Conservation (phyloP, 495 filamentous ascomycete species). For the Xylaria intraflava region DNA sequence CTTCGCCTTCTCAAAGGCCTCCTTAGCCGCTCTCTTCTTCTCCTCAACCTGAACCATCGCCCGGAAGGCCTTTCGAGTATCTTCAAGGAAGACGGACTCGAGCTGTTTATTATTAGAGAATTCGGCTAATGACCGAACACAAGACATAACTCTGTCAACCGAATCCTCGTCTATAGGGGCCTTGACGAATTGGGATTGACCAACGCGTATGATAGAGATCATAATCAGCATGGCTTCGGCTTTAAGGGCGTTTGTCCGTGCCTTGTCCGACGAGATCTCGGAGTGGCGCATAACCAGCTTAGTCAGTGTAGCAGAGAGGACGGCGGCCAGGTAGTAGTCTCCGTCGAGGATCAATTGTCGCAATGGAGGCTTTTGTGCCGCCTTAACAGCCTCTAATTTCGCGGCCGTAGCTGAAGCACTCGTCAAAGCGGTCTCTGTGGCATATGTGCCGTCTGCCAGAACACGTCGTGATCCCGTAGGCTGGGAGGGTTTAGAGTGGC, state of each 20-base stretch:
- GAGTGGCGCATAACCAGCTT: constrained; percentile 98
- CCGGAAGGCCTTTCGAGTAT: constrained; percentile 92
- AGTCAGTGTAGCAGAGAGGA: constrained; percentile 88
- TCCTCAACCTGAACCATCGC: constrained; percentile 98
- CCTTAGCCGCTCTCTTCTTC: constrained; percentile 90
- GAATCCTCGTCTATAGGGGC: constrained; percentile 97
- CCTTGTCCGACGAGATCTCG: constrained; percentile 79
- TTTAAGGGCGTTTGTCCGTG: constrained; percentile 86
- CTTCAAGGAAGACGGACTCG: constrained; percentile 88
- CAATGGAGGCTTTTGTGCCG: constrained; percentile 91
- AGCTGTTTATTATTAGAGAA: constrained; percentile 84
- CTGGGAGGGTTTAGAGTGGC: constrained; percentile 65
- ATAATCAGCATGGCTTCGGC: constrained; percentile 99
- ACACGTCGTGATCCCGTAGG: constrained; percentile 85
- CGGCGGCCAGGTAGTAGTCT: constrained; percentile 93
- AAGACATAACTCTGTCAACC: constrained; percentile 94
- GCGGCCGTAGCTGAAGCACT: constrained; percentile 84
- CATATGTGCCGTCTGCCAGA: constrained; percentile 93
- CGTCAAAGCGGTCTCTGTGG: constrained; percentile 92
- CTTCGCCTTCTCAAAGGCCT: constrained; percentile 86
- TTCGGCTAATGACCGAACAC: constrained; percentile 86
- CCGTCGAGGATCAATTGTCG: constrained; percentile 94
- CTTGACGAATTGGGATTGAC: constrained; percentile 96
- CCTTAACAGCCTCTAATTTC: constrained; percentile 92
- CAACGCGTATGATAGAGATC: constrained; percentile 96